These are phyloP conservation scores for Colletotrichum coccodes DNA, from an alignment of 2,329 filamentous ascomycete species.

Conservation along the genomic window DNA sequence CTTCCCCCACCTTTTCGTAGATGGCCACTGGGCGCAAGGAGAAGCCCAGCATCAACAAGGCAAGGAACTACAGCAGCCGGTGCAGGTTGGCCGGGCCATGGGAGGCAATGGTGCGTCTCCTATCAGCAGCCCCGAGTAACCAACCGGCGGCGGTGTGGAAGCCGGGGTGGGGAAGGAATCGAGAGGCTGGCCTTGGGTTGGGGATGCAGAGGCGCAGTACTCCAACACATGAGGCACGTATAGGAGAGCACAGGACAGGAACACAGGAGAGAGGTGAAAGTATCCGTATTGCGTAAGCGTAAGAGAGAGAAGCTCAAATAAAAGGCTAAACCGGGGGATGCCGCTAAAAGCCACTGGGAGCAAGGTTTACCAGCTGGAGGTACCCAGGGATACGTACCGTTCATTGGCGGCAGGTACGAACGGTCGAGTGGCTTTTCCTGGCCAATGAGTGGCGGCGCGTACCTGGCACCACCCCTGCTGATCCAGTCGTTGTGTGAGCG, in stretches of 20 bases:
- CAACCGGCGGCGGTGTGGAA: conserved; percentile 22
- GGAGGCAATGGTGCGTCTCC: conserved; percentile 15
- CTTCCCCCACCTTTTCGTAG: conserved; percentile 13
- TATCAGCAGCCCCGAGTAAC: conserved; percentile 17
- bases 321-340: conserved; percentile 23
- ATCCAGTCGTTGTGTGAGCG: background rate
- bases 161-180: background rate
- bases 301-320: conserved; percentile 1
- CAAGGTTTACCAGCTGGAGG: background rate
- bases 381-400: conserved; percentile 1
- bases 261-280: background rate
- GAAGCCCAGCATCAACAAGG: conserved; percentile 12
- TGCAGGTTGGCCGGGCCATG: background rate
- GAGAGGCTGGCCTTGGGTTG: background rate
- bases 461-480: conserved; percentile 18
- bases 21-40: conserved; percentile 6
- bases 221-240: no score
- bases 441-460: conserved; percentile 16
- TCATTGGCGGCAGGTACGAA: conserved; percentile 29
- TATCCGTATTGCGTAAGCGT: background rate
- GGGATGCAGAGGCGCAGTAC: background rate
- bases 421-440: conserved; percentile 21
- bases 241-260: background rate
- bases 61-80: conserved; percentile 8
- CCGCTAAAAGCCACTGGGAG: conserved; percentile 7